Evolutionary conservation across 495 filamentous ascomycete genomes (phyloP).

Genomic region (Lepidopterella palustris): DNA sequence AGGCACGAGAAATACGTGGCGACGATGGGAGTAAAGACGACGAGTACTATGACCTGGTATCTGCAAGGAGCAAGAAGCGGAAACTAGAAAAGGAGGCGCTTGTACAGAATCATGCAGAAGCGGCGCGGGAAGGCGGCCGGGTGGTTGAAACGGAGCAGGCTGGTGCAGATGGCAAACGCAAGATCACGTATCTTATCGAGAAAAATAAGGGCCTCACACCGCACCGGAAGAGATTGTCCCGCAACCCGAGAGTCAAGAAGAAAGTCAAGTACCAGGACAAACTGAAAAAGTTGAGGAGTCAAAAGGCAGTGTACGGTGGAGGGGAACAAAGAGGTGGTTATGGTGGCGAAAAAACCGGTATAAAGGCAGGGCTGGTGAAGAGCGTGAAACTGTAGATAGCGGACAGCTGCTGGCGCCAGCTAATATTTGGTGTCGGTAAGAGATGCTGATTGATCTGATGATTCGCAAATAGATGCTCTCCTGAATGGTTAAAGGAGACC

Average conservation of each 20-base stretch:
- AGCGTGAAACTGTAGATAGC: conserved; percentile 69
- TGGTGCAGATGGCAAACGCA: conserved; percentile 72
- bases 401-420: neutral
- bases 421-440: too few species aligned
- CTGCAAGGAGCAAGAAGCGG: conserved; percentile 56
- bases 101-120: conserved; percentile 47
- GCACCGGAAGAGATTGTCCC: conserved; percentile 79
- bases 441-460: neutral
- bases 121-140: conserved; percentile 50
- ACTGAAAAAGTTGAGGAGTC: conserved; percentile 85
- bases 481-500: neutral
- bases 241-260: conserved; percentile 98
- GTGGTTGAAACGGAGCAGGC: conserved; percentile 58
- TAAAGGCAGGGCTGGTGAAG: conserved; percentile 88
- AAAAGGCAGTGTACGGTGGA: conserved; percentile 77
- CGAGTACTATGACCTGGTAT: conserved; percentile 84
- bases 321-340: conserved; percentile 85
- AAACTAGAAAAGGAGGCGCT: conserved; percentile 67
- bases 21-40: conserved; percentile 48
- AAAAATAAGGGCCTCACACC: conserved; percentile 96
- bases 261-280: conserved; percentile 85
- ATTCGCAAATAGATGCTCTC: neutral
- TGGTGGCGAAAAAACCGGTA: conserved; percentile 87
- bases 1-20: conserved; percentile 42
- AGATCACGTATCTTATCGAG: conserved; percentile 84